These are phyloP conservation scores for Quercus agrifolia DNA, from an alignment of 306 rosid species.

Conservation along the genomic window DNA sequence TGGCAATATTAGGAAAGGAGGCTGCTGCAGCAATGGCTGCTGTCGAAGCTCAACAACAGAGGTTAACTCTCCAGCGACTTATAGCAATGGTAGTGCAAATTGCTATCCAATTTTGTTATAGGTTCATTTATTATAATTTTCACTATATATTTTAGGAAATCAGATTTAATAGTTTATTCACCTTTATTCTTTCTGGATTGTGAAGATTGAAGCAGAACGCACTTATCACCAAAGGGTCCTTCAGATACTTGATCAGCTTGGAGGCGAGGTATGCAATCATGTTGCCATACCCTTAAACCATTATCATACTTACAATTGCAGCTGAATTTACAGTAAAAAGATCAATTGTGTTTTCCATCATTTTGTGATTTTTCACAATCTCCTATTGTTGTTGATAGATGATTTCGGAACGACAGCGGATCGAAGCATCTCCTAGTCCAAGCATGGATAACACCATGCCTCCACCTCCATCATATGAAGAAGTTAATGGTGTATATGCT, in stretches of 20 bases:
- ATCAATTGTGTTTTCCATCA: slow-evolving; percentile 18
- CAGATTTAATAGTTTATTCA: slow-evolving; percentile 2
- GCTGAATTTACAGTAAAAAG: slow-evolving; percentile 12
- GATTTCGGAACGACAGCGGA: slow-evolving; percentile 82
- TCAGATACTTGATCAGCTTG: slow-evolving; percentile 86
- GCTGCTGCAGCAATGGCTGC: slow-evolving; percentile 98
- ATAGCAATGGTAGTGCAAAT: slow-evolving; percentile 71
- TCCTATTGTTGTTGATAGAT: slow-evolving; percentile 48
- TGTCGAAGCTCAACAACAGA: slow-evolving; percentile 97
- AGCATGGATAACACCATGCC: slow-evolving; percentile 62
- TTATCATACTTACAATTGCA: neutral
- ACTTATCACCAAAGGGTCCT: slow-evolving; percentile 83
- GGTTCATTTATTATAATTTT: slow-evolving; percentile 6
- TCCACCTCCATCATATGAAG: slow-evolving; percentile 92
- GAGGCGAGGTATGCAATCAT: slow-evolving; percentile 69
- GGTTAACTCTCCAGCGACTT: slow-evolving; percentile 93
- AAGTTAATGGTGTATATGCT: slow-evolving; percentile 76
- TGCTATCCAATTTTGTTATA: slow-evolving; percentile 6
- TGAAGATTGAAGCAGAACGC: slow-evolving; percentile 93
- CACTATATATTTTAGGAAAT: slow-evolving; percentile 6
- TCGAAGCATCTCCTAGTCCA: slow-evolving; percentile 86
- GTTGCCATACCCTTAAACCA: slow-evolving; percentile 5
- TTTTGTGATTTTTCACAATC: slow-evolving; percentile 17
- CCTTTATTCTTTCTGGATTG: slow-evolving; percentile 17
- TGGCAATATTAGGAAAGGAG: slow-evolving; percentile 94